Conservation (phyloP, 164 flowering plant species). For the Aristolochia fimbriata region DNA sequence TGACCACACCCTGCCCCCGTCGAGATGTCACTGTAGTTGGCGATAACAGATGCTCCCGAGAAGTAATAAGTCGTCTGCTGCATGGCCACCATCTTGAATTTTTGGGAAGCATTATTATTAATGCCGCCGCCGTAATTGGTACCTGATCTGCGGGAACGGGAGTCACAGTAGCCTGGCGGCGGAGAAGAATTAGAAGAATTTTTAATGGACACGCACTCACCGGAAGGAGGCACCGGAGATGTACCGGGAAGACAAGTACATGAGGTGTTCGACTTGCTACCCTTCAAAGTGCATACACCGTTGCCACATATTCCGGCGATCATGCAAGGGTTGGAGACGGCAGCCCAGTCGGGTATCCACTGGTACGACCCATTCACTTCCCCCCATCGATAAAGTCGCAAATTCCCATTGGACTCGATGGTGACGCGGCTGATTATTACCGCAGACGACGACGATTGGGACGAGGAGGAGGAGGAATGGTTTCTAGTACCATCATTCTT, state of each 20-base stretch:
- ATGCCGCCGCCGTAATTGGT: too few species aligned
- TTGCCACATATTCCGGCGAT: conserved; percentile 90
- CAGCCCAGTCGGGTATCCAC: conserved; percentile 94
- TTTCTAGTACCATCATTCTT: conserved; percentile 53
- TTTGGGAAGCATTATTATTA: conserved; percentile 9
- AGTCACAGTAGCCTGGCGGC: conserved; percentile 4
- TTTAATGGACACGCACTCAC: conserved; percentile 17
- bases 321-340: conserved; percentile 75
- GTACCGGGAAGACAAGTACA: conserved; percentile 69
- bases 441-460: conserved; percentile 2
- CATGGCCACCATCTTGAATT: conserved; percentile 35
- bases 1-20: conserved; percentile 58
- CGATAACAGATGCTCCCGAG: conserved; percentile 49
- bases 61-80: conserved; percentile 67
- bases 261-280: conserved; percentile 53
- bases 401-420: conserved; percentile 67
- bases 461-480: conserved; percentile 23
- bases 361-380: conserved; percentile 57
- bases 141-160: neutral
- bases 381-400: conserved; percentile 71
- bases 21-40: conserved; percentile 54
- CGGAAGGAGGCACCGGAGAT: conserved; percentile 12
- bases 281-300: conserved; percentile 67
- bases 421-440: conserved; percentile 39
- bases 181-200: conserved; percentile 14